phyloP scores from a whole-genome alignment of 345 rosid genomes.

The Eucalyptus cloeziana region DNA sequence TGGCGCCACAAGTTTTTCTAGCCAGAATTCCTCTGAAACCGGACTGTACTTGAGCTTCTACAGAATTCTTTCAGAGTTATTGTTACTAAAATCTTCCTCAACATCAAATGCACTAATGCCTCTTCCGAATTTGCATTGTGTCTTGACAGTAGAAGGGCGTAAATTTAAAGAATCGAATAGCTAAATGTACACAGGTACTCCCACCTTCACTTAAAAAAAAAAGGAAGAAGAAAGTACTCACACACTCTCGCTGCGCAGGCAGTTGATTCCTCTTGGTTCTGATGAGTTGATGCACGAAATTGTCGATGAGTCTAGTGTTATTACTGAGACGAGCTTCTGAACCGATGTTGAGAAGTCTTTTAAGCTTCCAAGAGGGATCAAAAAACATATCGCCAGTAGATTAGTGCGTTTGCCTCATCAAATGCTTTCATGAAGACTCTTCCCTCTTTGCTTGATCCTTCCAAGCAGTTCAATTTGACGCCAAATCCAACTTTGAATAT shows the following conservation, averaged over 20 bases:
- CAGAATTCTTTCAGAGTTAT: neutral
- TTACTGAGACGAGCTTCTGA: conserved; percentile 39
- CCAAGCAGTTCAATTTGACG: conserved; percentile 44
- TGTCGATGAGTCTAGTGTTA: conserved; percentile 27
- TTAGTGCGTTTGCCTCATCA: conserved; percentile 46
- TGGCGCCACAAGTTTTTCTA: neutral
- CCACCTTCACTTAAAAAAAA: neutral
- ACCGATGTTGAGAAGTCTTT: conserved; percentile 42
- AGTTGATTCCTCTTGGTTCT: conserved; percentile 30
- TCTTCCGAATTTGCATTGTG: neutral
- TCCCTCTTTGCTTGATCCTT: conserved; percentile 38
- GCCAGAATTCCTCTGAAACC: neutral
- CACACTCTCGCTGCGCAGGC: conserved; percentile 1
- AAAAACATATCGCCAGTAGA: conserved; percentile 35
- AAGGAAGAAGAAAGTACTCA: neutral
- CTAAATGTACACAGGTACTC: neutral
- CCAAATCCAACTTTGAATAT: conserved; percentile 88
- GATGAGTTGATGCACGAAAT: conserved; percentile 39
- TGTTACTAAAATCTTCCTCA: neutral
- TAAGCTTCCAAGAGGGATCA: conserved; percentile 63
- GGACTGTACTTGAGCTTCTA: neutral
- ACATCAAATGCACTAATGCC: neutral
- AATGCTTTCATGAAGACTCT: conserved; percentile 48
- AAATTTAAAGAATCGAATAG: neutral
- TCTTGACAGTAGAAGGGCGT: neutral